Evolutionary conservation across 345 rosid species (phyloP).

Genomic region (Dovyalis caffra): DNA sequence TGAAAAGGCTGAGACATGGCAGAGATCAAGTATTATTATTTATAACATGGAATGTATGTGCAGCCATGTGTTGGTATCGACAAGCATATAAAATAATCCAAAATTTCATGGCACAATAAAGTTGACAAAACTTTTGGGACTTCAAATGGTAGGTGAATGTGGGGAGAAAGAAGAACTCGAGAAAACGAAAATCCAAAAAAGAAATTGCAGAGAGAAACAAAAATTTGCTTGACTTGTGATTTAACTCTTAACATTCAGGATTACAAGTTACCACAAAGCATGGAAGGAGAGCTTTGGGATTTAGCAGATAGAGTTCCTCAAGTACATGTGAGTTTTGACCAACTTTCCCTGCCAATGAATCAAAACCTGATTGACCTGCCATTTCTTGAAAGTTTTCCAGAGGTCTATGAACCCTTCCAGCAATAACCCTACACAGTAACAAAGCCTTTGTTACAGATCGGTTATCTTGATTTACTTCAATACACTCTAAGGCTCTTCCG

Average conservation of each 20-base stretch:
- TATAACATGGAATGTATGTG: no score
- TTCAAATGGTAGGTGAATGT: no score
- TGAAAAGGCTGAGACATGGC: no score
- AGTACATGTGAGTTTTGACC: conserved; percentile 24
- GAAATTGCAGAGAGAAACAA: no score
- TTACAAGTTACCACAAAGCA: conserved; percentile 66
- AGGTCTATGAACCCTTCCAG: conserved; percentile 62
- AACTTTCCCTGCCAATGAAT: conserved; percentile 58
- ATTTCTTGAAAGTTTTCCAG: conserved; percentile 39
- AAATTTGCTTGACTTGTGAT: no score
- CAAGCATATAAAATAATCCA: no score
- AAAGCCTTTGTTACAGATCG: conserved; percentile 34
- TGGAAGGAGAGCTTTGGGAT: conserved; percentile 66
- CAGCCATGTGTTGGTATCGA: no score
- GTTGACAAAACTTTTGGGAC: no score
- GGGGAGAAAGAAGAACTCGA: no score
- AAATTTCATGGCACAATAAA: no score
- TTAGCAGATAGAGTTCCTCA: conserved; percentile 55
- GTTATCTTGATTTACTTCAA: conserved; percentile 20
- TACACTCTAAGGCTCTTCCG: conserved; percentile 41
- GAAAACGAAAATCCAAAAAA: no score
- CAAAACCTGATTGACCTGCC: conserved; percentile 45
- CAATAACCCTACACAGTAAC: conserved; percentile 68
- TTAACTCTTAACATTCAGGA: conserved; percentile 17
- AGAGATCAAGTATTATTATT: no score